phyloP scores from a whole-genome alignment of 768 basidiomycete species.

The Macrocybe gigantea region DNA sequence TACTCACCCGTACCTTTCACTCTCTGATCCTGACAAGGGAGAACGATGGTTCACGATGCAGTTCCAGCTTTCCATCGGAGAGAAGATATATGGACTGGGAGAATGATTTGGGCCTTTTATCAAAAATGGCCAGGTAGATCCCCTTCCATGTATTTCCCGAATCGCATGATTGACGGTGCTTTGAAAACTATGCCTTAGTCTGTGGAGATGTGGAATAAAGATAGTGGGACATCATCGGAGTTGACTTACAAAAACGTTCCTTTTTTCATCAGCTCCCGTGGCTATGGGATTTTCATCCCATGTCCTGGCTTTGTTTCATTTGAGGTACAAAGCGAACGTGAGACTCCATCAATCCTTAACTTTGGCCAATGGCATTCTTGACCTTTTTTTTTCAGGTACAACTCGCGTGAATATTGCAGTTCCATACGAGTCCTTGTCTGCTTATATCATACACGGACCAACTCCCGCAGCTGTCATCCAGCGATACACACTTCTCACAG shows the following conservation, averaged over 20 bases:
- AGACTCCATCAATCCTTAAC: conserved; percentile 16
- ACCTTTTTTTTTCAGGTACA: conserved; percentile 7
- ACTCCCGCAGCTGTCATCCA: conserved; percentile 22
- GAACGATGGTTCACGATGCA: conserved; percentile 25
- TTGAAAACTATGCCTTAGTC: conserved; percentile 7
- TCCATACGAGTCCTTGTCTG: conserved; percentile 31
- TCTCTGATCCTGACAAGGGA: conserved; percentile 17
- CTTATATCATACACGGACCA: conserved; percentile 36
- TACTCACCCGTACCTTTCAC: conserved; percentile 10
- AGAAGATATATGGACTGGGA: conserved; percentile 41
- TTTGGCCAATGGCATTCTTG: neutral
- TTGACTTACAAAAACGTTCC: conserved; percentile 29
- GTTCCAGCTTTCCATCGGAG: conserved; percentile 32
- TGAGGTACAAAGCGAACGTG: conserved; percentile 36
- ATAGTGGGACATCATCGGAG: conserved; percentile 36
- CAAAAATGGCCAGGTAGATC: conserved; percentile 36
- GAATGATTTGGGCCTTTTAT: conserved; percentile 41
- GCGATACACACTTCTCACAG: conserved; percentile 29
- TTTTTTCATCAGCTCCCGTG: conserved; percentile 31
- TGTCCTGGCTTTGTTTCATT: conserved; percentile 40
- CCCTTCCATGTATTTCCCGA: neutral
- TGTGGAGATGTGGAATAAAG: conserved; percentile 39
- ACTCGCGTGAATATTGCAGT: conserved; percentile 28
- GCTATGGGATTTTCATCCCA: conserved; percentile 43
- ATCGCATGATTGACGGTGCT: neutral